A percentile compares a stretch with the other conserved stretches of the same genome.
Conservation (phyloP, 768 basidiomycete species). For the Lentinula sp. region DNA sequence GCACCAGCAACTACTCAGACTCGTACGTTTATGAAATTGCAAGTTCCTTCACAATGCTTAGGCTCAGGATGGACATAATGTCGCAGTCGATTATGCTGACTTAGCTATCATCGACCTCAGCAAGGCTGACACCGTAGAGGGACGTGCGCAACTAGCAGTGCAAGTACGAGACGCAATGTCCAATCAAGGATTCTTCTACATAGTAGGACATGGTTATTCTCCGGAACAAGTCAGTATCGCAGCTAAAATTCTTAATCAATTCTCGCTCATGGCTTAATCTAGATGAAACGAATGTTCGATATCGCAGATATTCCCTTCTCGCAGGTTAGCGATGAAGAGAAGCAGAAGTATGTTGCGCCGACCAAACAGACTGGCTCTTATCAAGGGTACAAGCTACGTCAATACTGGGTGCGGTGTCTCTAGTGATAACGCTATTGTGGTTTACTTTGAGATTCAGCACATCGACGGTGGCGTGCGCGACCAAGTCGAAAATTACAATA, state of each 20-base stretch:
- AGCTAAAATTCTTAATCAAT: background rate
- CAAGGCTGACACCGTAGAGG: slow-evolving; percentile 19
- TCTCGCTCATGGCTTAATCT: background rate
- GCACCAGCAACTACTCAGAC: slow-evolving; percentile 24
- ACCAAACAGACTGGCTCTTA: slow-evolving; percentile 40
- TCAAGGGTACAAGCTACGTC: slow-evolving; percentile 47
- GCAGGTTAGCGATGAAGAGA: slow-evolving; percentile 34
- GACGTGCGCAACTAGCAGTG: slow-evolving; percentile 20
- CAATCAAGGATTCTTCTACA: slow-evolving; percentile 39
- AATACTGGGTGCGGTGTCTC: slow-evolving; percentile 35
- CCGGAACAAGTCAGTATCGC: slow-evolving; percentile 25
- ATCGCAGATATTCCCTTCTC: slow-evolving; percentile 40
- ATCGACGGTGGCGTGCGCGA: slow-evolving; percentile 36
- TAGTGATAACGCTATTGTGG: background rate
- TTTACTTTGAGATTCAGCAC: slow-evolving; percentile 18
- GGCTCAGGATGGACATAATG: background rate
- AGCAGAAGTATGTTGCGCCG: slow-evolving; percentile 28
- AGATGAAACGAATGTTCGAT: slow-evolving; percentile 41
- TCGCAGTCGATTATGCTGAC: slow-evolving; percentile 36
- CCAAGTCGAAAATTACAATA: slow-evolving; percentile 38
- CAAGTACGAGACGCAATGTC: slow-evolving; percentile 29
- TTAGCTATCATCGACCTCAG: slow-evolving; percentile 33
- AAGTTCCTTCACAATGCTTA: no score
- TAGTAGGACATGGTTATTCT: slow-evolving; percentile 42
- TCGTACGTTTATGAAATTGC: slow-evolving; percentile 18